A percentile compares a stretch with the other conserved stretches of the same genome.
Evolutionary conservation across 2,329 filamentous ascomycete species (phyloP).

Genomic region (Plectosphaerella plurivora): DNA sequence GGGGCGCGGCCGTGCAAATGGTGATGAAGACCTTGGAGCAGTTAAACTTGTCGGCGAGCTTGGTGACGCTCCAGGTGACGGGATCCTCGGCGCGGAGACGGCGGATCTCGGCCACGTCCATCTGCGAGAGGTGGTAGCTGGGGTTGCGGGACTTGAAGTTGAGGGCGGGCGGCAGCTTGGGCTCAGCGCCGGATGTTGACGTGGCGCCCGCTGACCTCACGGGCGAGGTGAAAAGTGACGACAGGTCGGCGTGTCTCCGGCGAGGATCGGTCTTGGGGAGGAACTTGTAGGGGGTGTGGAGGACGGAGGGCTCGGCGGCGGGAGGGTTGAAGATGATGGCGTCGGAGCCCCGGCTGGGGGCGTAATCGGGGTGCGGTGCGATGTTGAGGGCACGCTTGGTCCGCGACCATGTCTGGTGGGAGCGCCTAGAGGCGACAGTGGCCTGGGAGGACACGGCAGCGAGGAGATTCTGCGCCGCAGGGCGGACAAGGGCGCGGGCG

Average conservation of each 20-base stretch:
- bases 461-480: conserved; percentile 25
- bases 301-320: conserved; percentile 44
- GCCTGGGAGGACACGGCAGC: conserved; percentile 17
- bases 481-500: conserved; percentile 27
- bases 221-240: conserved; percentile 34
- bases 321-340: conserved; percentile 46
- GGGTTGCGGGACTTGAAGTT: conserved; percentile 23
- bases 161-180: conserved; percentile 27
- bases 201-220: conserved; percentile 12
- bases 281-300: conserved; percentile 64
- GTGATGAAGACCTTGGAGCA: conserved; percentile 46
- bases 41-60: conserved; percentile 43
- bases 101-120: conserved; percentile 58
- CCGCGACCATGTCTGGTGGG: conserved; percentile 46
- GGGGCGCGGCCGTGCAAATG: conserved; percentile 48
- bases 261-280: conserved; percentile 54
- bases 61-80: conserved; percentile 46
- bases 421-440: conserved; percentile 27
- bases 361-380: conserved; percentile 57
- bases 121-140: conserved; percentile 47
- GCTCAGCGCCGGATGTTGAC: conserved; percentile 8
- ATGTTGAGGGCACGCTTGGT: conserved; percentile 56
- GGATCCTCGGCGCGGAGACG: conserved; percentile 49
- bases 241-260: conserved; percentile 39
- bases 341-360: conserved; percentile 32